Base-by-base conservation (phyloP, 2,329 filamentous ascomycete species). In the Epichloe amarillans region DNA sequence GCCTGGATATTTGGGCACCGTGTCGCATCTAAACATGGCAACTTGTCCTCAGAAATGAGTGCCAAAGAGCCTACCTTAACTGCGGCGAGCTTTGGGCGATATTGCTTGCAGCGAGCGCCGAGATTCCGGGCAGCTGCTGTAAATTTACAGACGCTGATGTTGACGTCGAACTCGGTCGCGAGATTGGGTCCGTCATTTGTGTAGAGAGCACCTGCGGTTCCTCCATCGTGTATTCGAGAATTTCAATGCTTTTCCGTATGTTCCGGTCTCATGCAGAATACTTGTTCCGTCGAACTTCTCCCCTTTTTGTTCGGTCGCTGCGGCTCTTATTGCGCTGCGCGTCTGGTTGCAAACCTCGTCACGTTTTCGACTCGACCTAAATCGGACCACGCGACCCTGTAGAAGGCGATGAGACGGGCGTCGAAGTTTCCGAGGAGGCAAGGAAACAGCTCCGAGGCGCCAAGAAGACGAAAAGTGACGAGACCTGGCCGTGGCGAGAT, bases 101-200 rank as follows among this genome's bases (percentile, higher is more conserved):
- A 54, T 64, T 67, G 42, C 63, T 69, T 26, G 69, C 63, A 38
- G 72, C 71, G 44, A 77, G 63, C 3, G 71, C 65, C 12, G 71
- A 66, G 35, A 77, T 70, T 36, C 67, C 69, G 8, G 74, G 68
- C 39, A 77, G 62, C 41, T 77, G 73, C 15, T 68, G 66, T 51
- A 68, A 44, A 26, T 61, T 60, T 33, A 69, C 61, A 15, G 72
- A 71, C 17, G 66, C 67, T 19, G 70, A 66, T 1, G 72, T 72
- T 3, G 75, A 74, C 3, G 71, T 71, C 35, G 75, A 75, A 57
- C 68, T 71, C 21, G 72, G 72, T 56, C 71, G 68, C 33, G 75
- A 75, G 52, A 75, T 71, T 17, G 71, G 66, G 54, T 79, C 75
- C 41, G 71, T 60, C 10, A 64, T 62, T 37, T 68, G 64, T 38